Conservation (phyloP, 1,139 yeast genomes). For the Yamadazyma sp. region DNA sequence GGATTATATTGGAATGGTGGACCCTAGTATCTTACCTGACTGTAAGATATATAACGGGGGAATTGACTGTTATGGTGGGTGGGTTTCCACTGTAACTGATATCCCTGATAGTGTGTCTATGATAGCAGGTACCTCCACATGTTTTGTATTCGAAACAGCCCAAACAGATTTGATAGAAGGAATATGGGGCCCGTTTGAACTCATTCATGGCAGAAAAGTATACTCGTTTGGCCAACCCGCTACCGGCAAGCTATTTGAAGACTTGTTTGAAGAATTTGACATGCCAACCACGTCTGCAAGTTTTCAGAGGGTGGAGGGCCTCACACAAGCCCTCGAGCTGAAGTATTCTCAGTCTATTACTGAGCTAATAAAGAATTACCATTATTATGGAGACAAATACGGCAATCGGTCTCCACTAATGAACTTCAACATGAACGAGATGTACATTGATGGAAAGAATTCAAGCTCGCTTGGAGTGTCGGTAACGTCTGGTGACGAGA, state of each 20-base stretch:
- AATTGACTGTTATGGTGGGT: constrained; percentile 60
- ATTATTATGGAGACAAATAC: constrained; percentile 53
- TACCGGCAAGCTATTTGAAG: constrained; percentile 52
- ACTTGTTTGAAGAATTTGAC: constrained; percentile 37
- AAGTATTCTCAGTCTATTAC: constrained; percentile 24
- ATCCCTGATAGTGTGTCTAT: constrained; percentile 32
- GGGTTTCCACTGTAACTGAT: constrained; percentile 36
- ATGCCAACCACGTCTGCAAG: constrained; percentile 10
- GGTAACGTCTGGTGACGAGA: constrained; percentile 6
- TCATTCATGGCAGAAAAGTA: constrained; percentile 23
- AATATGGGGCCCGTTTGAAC: constrained; percentile 58
- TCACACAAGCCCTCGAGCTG: constrained; percentile 23
- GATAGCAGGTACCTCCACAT: constrained; percentile 65
- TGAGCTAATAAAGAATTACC: constrained; percentile 32
- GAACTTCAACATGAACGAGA: constrained; percentile 50
- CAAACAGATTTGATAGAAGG: constrained; percentile 33
- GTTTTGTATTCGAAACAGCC: constrained; percentile 39
- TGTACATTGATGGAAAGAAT: constrained; percentile 45
- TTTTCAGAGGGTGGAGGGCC: constrained; percentile 33
- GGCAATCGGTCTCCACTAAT: constrained; percentile 59
- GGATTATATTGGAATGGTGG: constrained; percentile 19
- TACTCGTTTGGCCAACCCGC: constrained; percentile 61
- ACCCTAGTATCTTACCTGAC: constrained; percentile 6
- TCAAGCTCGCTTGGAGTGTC: constrained; percentile 18
- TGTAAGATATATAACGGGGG: constrained; percentile 44